Evolutionary conservation across 2,329 filamentous ascomycete species (phyloP), one percentile per base, ranked within the genome.

Genomic region (Aureobasidium sp.): DNA sequence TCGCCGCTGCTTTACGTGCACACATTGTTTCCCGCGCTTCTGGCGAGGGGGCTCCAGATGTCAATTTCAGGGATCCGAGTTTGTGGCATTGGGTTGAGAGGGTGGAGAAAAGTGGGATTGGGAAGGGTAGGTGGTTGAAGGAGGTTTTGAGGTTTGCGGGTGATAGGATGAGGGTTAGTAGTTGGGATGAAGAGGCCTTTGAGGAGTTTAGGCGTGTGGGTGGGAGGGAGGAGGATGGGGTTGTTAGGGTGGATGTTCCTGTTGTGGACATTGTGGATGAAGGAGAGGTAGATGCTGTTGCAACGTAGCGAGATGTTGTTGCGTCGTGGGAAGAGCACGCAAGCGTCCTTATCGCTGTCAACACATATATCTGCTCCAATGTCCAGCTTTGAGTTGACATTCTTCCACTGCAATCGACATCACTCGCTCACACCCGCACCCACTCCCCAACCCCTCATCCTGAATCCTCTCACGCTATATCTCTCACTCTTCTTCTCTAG

Each of bases 11-110:
- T 2, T 29, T 65, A n/a, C 59, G 62, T 5, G 55, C 61, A 2
- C 51, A 63, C 25, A 49, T 62, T n/a, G 39, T 37, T 32, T 63
- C 49, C 11, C 55, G 61, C 2, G 32, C 61, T 9, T 41, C 62
- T 11, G 61, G 59, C 29, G 37, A 55, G 30, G 9, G 44, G 27
- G 37, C 42, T 8, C 47, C 29, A 32, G 61, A 63, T n/a, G 44
- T 73, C n/a, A 70, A 73, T 47, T 63, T 69, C 34, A 67, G 73
- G 13, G 71, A 73, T 62, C 66, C 69, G 32, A 59, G 64, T 29
- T 44, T 74, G n/a, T 74, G 71, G 72, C 54, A 65, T 16, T 73
- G 71, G 72, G 69, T 70, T 3, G 70, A 70, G 10, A 64, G 67
- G 25, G 67, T 68, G 53, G 65, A 66, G 16, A 59, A 61, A 21